Evolutionary conservation across 108 stramenopile species (phyloP).

Genomic region (Discostella stelligeroides): DNA sequence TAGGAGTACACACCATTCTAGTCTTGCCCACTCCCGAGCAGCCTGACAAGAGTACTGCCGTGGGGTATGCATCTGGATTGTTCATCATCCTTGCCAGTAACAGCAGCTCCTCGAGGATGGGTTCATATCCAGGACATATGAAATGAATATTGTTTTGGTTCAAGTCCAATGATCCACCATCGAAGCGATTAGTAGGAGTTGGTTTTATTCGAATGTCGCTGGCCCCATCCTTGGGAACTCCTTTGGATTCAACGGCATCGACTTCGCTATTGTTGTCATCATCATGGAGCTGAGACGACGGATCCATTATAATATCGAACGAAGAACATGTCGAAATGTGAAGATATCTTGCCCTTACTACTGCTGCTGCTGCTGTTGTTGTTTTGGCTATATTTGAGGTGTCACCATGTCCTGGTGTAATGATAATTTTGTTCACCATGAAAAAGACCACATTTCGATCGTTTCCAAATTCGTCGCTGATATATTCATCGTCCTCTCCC

Average conservation of each 20-base stretch:
- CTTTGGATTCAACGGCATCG: too few species aligned
- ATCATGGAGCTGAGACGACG: too few species aligned
- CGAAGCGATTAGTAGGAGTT: neutral
- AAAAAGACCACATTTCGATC: neutral
- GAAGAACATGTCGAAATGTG: neutral
- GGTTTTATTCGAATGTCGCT: neutral
- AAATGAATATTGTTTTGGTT: constrained; percentile 5
- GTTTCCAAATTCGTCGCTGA: neutral
- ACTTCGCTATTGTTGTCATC: too few species aligned
- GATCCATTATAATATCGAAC: too few species aligned
- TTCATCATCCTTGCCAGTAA: constrained; percentile 29
- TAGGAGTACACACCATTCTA: constrained; percentile 48
- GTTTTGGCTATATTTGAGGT: too few species aligned
- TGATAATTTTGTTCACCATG: constrained; percentile 17
- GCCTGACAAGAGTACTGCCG: constrained; percentile 69
- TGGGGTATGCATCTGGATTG: constrained; percentile 44
- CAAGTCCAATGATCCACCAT: too few species aligned
- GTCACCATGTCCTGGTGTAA: too few species aligned
- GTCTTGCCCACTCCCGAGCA: constrained; percentile 86
- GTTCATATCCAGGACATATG: constrained; percentile 70
- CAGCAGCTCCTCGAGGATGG: constrained; percentile 46
- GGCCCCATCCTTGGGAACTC: neutral
- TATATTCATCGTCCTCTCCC: neutral
- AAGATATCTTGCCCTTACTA: neutral
- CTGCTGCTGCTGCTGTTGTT: too few species aligned